Evolutionary conservation across 78 protist genomes (phyloP).

Genomic region (Andalucia godoyi): DNA sequence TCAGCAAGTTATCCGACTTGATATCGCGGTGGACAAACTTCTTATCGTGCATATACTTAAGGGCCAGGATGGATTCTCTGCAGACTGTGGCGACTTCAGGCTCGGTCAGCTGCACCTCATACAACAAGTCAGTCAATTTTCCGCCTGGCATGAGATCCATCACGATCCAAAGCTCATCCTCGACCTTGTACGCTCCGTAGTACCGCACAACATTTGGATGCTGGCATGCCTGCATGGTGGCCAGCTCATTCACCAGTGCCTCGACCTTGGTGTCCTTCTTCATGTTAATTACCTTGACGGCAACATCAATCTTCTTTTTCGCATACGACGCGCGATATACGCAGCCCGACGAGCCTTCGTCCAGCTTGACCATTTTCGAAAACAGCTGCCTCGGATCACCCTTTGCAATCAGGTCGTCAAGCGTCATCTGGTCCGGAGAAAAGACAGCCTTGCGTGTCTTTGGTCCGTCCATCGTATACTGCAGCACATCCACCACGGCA

Average conservation of each 20-base stretch:
- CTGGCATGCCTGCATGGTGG: slow-evolving; percentile 1
- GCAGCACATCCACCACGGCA: not conserved
- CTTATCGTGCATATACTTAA: slow-evolving; percentile 62
- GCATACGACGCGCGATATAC: not conserved
- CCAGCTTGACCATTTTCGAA: not conserved
- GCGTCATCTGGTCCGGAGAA: too few species aligned
- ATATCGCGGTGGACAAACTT: slow-evolving; percentile 84
- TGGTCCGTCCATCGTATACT: not conserved
- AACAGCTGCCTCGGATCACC: not conserved
- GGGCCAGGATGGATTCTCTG: slow-evolving; percentile 45
- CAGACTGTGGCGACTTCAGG: slow-evolving; percentile 52
- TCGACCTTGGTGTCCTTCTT: slow-evolving; percentile 9
- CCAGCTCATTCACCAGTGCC: not conserved
- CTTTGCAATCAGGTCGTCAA: not conserved
- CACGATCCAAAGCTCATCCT: slow-evolving; percentile 71
- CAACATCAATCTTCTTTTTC: not conserved
- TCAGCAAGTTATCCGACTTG: slow-evolving; percentile 78
- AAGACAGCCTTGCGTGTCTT: not conserved
- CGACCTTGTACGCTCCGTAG: slow-evolving; percentile 12
- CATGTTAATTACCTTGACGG: slow-evolving; percentile 16
- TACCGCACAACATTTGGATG: slow-evolving; percentile 12
- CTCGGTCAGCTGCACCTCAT: slow-evolving; percentile 54
- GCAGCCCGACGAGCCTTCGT: slow-evolving; percentile 13
- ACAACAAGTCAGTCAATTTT: slow-evolving; percentile 64
- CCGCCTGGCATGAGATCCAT: slow-evolving; percentile 90